Conservation (phyloP, 495 filamentous ascomycete species). For the Xylaria cubensis region DNA sequence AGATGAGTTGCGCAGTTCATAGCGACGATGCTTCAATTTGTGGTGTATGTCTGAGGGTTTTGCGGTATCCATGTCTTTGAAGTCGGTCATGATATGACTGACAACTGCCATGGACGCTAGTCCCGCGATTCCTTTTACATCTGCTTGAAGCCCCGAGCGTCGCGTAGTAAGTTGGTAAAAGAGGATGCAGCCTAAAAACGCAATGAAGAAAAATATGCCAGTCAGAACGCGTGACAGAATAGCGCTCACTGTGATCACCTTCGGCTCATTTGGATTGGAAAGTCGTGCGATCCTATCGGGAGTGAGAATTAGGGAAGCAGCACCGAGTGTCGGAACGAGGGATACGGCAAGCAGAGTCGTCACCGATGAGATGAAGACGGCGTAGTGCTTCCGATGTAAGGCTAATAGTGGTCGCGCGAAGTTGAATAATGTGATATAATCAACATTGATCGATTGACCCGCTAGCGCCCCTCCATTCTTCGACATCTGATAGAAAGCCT, state of each 20-base stretch:
- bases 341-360: constrained; percentile 68
- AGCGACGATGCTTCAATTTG: constrained; percentile 66
- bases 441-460: constrained; percentile 71
- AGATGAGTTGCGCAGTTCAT: constrained; percentile 71
- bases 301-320: constrained; percentile 60
- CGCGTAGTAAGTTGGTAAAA: constrained; percentile 64
- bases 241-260: constrained; percentile 59
- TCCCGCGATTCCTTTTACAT: constrained; percentile 76
- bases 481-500: constrained; percentile 77
- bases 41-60: constrained; percentile 69
- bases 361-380: constrained; percentile 67
- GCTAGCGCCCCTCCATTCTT: constrained; percentile 67
- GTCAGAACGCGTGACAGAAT: constrained; percentile 69
- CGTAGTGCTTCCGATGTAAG: constrained; percentile 64
- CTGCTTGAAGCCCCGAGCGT: constrained; percentile 67
- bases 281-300: constrained; percentile 51
- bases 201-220: constrained; percentile 55
- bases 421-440: constrained; percentile 71
- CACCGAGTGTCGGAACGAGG: constrained; percentile 66
- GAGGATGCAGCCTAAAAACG: constrained; percentile 62
- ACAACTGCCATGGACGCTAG: constrained; percentile 76
- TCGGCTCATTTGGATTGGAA: constrained; percentile 43
- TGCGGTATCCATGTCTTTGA: constrained; percentile 72
- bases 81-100: constrained; percentile 75
- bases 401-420: constrained; percentile 69